A percentile compares a stretch with the other conserved stretches of the same genome.
Evolutionary conservation across 805 yeast genomes (phyloP).

Genomic region (Hanseniaspora singularis): DNA sequence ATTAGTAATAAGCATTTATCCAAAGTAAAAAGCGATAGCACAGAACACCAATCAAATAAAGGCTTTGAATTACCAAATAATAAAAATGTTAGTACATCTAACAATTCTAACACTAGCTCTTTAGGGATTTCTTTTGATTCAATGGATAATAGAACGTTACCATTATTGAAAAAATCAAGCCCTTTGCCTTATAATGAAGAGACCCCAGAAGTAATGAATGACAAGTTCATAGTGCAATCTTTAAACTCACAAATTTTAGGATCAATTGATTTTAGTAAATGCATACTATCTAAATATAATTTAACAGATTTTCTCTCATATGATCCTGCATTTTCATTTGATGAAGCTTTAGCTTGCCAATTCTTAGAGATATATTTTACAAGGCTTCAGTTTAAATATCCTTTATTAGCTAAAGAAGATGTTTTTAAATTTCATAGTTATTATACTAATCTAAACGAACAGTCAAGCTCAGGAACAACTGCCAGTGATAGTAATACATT

Average conservation of each 20-base stretch:
- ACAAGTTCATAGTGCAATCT: slow-evolving; percentile 8
- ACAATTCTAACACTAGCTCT: too few species aligned
- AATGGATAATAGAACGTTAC: slow-evolving; percentile 15
- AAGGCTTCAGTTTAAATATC: slow-evolving; percentile 45
- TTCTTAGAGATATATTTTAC: slow-evolving; percentile 46
- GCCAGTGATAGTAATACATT: background rate
- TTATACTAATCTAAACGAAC: slow-evolving; percentile 31
- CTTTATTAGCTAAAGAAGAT: slow-evolving; percentile 42
- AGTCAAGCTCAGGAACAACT: slow-evolving; percentile 20
- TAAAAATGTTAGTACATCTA: background rate
- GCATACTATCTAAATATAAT: slow-evolving; percentile 37
- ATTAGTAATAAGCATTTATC: background rate
- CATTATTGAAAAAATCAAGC: slow-evolving; percentile 8
- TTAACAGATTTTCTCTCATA: slow-evolving; percentile 35
- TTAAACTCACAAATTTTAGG: slow-evolving; percentile 28
- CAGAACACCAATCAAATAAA: background rate
- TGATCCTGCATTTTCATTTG: slow-evolving; percentile 44
- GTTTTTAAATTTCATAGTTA: slow-evolving; percentile 40
- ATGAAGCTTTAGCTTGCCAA: slow-evolving; percentile 38
- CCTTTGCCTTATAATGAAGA: background rate
- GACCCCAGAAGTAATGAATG: slow-evolving; percentile 15
- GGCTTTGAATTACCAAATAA: background rate
- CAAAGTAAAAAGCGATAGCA: too few species aligned
- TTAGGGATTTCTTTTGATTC: slow-evolving; percentile 15
- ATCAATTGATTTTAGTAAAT: slow-evolving; percentile 31